Conservation (phyloP, 768 basidiomycete species). For the Hericium coralloides region DNA sequence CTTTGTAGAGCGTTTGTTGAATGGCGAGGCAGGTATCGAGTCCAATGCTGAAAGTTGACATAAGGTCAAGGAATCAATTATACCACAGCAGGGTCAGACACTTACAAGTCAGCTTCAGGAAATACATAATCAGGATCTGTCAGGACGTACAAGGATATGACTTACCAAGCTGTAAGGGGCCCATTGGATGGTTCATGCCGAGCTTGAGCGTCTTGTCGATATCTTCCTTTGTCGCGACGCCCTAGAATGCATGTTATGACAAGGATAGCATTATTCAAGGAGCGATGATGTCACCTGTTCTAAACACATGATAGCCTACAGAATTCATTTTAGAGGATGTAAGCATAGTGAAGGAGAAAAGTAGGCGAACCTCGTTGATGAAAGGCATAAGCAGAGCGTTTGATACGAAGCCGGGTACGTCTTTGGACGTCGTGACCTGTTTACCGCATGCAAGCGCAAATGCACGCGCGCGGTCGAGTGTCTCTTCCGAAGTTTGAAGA, state of each 20-base stretch:
- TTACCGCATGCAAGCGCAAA: conserved; percentile 91
- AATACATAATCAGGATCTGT: not conserved
- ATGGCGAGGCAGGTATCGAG: conserved; percentile 94
- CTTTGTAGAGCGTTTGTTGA: conserved; percentile 80
- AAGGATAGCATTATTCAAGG: not conserved
- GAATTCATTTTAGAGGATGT: not conserved
- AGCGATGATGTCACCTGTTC: conserved; percentile 53
- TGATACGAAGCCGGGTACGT: conserved; percentile 93
- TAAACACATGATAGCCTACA: conserved; percentile 84
- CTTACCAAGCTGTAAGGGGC: conserved; percentile 78
- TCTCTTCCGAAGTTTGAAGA: conserved; percentile 77
- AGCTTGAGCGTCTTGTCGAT: conserved; percentile 92
- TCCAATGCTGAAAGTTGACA: conserved; percentile 59
- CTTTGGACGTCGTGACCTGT: conserved; percentile 85
- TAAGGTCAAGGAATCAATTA: not conserved
- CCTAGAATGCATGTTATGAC: conserved; percentile 31
- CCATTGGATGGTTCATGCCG: conserved; percentile 95
- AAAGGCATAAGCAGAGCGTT: conserved; percentile 96
- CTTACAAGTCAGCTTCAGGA: conserved; percentile 28
- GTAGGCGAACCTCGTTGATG: conserved; percentile 70
- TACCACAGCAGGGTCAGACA: not conserved
- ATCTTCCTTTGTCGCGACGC: conserved; percentile 86
- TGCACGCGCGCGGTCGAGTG: conserved; percentile 63
- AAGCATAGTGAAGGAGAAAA: not conserved
- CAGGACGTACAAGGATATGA: not conserved